Evolutionary conservation across 345 rosid genomes (phyloP).

Genomic region (Syzygium jambos): DNA sequence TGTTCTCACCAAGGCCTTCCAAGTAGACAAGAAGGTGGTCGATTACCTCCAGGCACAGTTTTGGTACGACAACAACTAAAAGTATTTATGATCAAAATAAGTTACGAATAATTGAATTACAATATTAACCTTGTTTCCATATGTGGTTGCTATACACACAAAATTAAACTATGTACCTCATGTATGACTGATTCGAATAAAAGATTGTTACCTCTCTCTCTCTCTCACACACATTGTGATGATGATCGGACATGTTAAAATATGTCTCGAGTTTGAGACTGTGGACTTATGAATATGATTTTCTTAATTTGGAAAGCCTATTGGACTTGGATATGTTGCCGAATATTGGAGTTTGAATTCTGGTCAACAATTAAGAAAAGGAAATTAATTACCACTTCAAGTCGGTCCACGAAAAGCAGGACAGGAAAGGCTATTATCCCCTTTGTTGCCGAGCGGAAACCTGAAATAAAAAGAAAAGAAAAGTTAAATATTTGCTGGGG

Average conservation of each 20-base stretch:
- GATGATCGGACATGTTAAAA: background rate
- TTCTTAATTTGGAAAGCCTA: no score
- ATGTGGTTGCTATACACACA: background rate
- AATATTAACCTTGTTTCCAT: background rate
- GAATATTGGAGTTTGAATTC: no score
- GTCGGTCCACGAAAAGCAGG: no score
- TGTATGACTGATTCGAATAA: background rate
- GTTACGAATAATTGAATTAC: background rate
- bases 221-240: background rate
- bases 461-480: no score
- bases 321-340: no score
- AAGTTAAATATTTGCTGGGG: no score
- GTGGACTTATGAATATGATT: no score
- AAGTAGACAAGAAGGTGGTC: slow-evolving; percentile 6
- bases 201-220: background rate
- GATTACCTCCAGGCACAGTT: slow-evolving; percentile 1
- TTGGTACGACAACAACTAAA: slow-evolving; percentile 8
- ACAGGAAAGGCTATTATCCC: no score
- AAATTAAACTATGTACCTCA: background rate
- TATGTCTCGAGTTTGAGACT: no score
- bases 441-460: no score
- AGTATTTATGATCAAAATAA: background rate
- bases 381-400: no score
- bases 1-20: slow-evolving; percentile 8
- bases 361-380: no score